These are phyloP conservation scores for Linum lewisii DNA, from an alignment of 345 rosid species.

Conservation along the genomic window DNA sequence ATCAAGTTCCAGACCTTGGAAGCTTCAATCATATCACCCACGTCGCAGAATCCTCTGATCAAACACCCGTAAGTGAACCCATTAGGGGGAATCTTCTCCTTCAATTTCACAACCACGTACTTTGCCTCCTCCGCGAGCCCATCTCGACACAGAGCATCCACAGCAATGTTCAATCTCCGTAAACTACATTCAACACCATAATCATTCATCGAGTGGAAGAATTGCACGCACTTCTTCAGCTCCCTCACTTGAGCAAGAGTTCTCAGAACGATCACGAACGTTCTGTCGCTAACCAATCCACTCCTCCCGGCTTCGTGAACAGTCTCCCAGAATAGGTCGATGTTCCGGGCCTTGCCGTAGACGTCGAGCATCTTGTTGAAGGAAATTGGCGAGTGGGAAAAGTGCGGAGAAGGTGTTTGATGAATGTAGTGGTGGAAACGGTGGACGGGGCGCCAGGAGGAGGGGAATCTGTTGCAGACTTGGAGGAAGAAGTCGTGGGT, in stretches of 20 bases:
- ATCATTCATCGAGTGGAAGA: conserved; percentile 57
- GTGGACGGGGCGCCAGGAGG: conserved; percentile 77
- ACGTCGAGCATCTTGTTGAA: conserved; percentile 61
- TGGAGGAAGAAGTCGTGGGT: conserved; percentile 77
- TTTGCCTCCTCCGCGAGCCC: conserved; percentile 65
- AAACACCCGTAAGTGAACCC: conserved; percentile 51
- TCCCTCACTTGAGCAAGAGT: conserved; percentile 58
- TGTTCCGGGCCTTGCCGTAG: conserved; percentile 54
- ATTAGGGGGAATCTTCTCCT: conserved; percentile 39
- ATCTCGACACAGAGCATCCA: conserved; percentile 40
- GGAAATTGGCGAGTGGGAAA: conserved; percentile 41
- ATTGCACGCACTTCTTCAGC: conserved; percentile 55
- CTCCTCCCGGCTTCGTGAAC: conserved; percentile 38
- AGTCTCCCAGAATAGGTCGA: conserved; percentile 60
- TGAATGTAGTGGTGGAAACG: conserved; percentile 59
- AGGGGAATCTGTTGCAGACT: conserved; percentile 73
- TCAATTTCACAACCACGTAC: conserved; percentile 44
- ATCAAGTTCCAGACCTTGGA: conserved; percentile 69
- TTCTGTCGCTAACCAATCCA: conserved; percentile 53
- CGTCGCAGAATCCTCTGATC: conserved; percentile 54
- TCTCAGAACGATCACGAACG: conserved; percentile 48
- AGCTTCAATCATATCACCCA: conserved; percentile 64
- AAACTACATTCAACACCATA: conserved; percentile 42
- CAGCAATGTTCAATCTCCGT: conserved; percentile 42
- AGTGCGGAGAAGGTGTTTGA: conserved; percentile 19